Base-by-base conservation (phyloP, 495 filamentous ascomycete genomes). In the Neurospora sp. region DNA sequence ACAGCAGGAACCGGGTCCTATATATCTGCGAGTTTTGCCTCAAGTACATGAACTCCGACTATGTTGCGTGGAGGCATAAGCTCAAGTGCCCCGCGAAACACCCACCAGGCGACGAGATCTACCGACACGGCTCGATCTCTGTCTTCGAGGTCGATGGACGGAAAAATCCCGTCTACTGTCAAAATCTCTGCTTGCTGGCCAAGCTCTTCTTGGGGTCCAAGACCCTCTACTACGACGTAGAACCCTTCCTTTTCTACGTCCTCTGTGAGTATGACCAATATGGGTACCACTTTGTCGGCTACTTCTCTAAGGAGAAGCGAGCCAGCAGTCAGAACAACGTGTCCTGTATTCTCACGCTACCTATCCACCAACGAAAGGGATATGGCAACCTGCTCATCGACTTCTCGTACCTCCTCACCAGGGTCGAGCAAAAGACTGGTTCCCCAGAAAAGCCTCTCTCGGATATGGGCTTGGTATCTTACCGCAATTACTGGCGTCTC, bases 301-400 rank as follows among this genome's bases (percentile, higher is more conserved):
- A 99, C 79, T 99, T 99, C 78, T 98, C 96, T 71, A 99, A 99
- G 83, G 96, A 99, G 80, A 99, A 99, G 82, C 89, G 96, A n/a
- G 92, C 92, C 4, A 95, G 92, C 79, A 94, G 92, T 61, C 91
- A 92, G 73, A 97, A 98, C 78, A 99, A 99, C 75, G 96, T 99
- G 27, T 97, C 94, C 39, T 99, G 96, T 80, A 99, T 99, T 76
- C 85, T 98, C 27, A 97, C 96, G 0, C 84, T 99, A 37, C 96
- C 96, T 0, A 98, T 97, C 48, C 94, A 98, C 75, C 95, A 98
- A 78, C 92, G 96, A 16, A 97, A 97, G 81, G 96, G 96, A 73
- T 99, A 98, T 76, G 96, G 96, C 1, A 94, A 97, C 77, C 88
- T 98, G 9, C 86, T 99, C 12, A 99, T 99, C 76, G 95, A 98